A percentile compares a stretch with the other conserved stretches of the same genome.
These are phyloP conservation scores for Diaporthe capsici DNA, from an alignment of 2,329 filamentous ascomycete genomes.

Conservation along the genomic window DNA sequence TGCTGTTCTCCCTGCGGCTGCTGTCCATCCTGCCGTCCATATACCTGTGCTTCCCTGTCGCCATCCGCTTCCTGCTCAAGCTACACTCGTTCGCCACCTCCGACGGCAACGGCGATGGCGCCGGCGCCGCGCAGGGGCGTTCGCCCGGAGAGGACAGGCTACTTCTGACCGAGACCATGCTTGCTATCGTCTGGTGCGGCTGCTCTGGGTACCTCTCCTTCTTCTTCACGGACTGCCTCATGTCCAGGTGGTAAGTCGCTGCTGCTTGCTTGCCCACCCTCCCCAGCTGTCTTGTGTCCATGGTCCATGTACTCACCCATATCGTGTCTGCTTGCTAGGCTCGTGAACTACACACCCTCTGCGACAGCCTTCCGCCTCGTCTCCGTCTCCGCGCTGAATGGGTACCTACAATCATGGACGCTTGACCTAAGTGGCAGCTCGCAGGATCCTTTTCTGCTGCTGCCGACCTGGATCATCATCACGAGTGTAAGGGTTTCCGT, in stretches of 20 bases:
- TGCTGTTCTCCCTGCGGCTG: slow-evolving; percentile 80
- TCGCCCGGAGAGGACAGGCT: slow-evolving; percentile 61
- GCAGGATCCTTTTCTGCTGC: slow-evolving; percentile 77
- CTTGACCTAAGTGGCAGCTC: slow-evolving; percentile 79
- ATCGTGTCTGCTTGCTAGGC: slow-evolving; percentile 62
- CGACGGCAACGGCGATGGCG: slow-evolving; percentile 44
- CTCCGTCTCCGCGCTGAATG: slow-evolving; percentile 80
- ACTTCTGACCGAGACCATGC: slow-evolving; percentile 75
- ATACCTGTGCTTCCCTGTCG: slow-evolving; percentile 79
- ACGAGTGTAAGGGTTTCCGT: slow-evolving; percentile 70
- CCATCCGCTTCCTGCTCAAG: slow-evolving; percentile 77
- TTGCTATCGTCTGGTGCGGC: slow-evolving; percentile 83
- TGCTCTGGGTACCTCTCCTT: slow-evolving; percentile 84
- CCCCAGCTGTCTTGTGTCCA: not conserved
- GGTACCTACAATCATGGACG: slow-evolving; percentile 80
- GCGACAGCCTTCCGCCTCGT: slow-evolving; percentile 85
- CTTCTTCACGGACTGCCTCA: slow-evolving; percentile 87
- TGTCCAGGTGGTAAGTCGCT: slow-evolving; percentile 79
- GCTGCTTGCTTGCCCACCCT: not conserved
- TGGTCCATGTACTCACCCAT: slow-evolving; percentile 36
- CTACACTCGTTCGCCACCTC: slow-evolving; percentile 62
- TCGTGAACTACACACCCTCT: slow-evolving; percentile 85
- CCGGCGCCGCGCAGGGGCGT: slow-evolving; percentile 50
- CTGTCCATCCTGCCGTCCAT: slow-evolving; percentile 78
- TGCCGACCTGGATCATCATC: slow-evolving; percentile 85